Evolutionary conservation across 2,329 filamentous ascomycete species (phyloP).

Genomic region (Aspergillus floridensis): DNA sequence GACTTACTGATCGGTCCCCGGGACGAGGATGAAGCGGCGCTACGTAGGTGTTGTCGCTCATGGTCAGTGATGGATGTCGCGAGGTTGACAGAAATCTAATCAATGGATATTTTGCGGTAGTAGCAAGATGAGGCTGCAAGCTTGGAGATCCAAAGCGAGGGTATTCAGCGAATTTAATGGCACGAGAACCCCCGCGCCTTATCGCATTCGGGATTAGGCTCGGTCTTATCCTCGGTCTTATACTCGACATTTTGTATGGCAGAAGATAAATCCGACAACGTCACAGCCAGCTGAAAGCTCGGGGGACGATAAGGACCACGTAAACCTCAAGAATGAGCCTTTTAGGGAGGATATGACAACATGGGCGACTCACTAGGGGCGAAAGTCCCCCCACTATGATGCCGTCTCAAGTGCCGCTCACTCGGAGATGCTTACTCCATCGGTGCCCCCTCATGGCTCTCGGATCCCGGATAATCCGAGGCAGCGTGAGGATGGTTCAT

Average conservation of each 20-base stretch:
- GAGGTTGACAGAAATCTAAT: neutral
- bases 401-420: neutral
- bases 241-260: neutral
- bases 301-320: neutral
- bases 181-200: neutral
- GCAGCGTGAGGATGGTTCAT: neutral
- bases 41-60: slow-evolving; percentile 2
- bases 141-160: neutral
- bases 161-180: neutral
- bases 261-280: neutral
- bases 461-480: neutral
- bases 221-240: neutral
- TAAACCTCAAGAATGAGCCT: neutral
- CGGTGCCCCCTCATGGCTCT: neutral
- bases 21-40: neutral
- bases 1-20: neutral
- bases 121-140: neutral
- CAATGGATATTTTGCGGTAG: neutral
- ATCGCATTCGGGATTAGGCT: neutral
- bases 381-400: neutral
- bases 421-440: slow-evolving; percentile 8
- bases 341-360: neutral
- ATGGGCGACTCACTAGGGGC: neutral
- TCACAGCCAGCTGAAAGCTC: neutral
- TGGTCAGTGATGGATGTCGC: neutral